A percentile compares a stretch with the other conserved stretches of the same genome.
phyloP scores from a whole-genome alignment of 2,329 filamentous ascomycete species.

The Cladosporium sp. region DNA sequence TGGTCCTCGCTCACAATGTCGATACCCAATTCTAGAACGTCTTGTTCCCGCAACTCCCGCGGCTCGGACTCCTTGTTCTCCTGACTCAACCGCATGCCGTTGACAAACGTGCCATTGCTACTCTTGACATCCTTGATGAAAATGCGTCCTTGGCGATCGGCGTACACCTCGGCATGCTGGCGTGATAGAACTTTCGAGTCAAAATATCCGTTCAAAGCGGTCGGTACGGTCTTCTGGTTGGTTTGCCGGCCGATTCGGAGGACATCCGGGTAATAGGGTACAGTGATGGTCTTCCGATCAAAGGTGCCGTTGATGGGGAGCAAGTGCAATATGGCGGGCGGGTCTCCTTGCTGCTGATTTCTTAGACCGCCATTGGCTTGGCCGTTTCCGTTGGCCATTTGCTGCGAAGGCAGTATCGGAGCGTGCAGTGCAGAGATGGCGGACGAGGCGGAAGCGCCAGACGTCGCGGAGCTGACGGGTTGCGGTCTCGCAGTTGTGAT shows the following conservation, averaged over 20 bases:
- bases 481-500: conserved; percentile 60
- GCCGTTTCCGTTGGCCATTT: conserved; percentile 57
- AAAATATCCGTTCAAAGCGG: conserved; percentile 88
- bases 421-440: conserved; percentile 62
- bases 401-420: conserved; percentile 64
- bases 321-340: conserved; percentile 76
- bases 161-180: conserved; percentile 95
- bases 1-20: conserved; percentile 99
- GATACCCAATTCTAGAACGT: conserved; percentile 91
- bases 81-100: conserved; percentile 80
- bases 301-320: conserved; percentile 94
- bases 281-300: conserved; percentile 91
- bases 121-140: conserved; percentile 98
- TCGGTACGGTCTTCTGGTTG: conserved; percentile 92
- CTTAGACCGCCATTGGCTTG: conserved; percentile 56
- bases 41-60: conserved; percentile 84
- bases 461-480: conserved; percentile 54
- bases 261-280: conserved; percentile 91
- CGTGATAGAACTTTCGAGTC: conserved; percentile 96
- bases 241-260: conserved; percentile 93
- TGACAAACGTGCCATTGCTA: conserved; percentile 98
- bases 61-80: conserved; percentile 97
- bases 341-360: conserved; percentile 46
- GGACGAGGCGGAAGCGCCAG: conserved; percentile 56
- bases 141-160: conserved; percentile 69